A percentile compares a stretch with the other conserved stretches of the same genome.
phyloP scores from a whole-genome alignment of 495 filamentous ascomycete genomes.

The Aspergillus cavernicola region DNA sequence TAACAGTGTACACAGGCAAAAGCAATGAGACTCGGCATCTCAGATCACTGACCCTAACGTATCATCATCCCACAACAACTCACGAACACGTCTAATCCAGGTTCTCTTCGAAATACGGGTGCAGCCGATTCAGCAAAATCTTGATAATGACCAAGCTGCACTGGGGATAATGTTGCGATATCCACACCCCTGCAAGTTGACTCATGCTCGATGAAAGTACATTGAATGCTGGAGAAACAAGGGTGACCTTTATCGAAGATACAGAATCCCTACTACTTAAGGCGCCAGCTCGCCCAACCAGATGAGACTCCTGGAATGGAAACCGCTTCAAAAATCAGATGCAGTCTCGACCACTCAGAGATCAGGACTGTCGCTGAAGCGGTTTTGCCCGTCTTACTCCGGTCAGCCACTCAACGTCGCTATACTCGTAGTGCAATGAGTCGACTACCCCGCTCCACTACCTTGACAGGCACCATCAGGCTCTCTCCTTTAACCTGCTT shows the following conservation, averaged over 20 bases:
- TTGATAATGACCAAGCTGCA: neutral
- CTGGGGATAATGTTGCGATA: neutral
- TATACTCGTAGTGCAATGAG: slow-evolving; percentile 1
- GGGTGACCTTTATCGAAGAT: slow-evolving; percentile 1
- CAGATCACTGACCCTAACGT: neutral
- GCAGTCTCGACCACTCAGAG: slow-evolving; percentile 1
- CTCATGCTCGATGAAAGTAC: slow-evolving; percentile 6
- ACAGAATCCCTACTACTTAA: neutral
- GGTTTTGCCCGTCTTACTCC: slow-evolving; percentile 8
- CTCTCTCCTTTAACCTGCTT: too few species aligned
- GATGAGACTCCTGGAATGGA: neutral
- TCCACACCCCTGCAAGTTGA: slow-evolving; percentile 17
- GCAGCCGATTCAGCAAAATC: neutral
- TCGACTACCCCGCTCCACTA: slow-evolving; percentile 15
- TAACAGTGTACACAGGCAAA: neutral
- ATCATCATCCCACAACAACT: neutral
- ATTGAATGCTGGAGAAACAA: neutral
- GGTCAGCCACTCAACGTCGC: slow-evolving; percentile 3
- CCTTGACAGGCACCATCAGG: slow-evolving; percentile 12
- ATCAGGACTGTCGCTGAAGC: neutral
- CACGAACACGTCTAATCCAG: neutral
- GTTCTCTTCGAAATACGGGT: slow-evolving; percentile 3
- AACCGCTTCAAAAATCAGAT: neutral
- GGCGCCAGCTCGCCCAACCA: slow-evolving; percentile 4
- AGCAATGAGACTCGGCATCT: neutral